Conservation (phyloP, 257 asterid genomes). For the Solanum sitiens region DNA sequence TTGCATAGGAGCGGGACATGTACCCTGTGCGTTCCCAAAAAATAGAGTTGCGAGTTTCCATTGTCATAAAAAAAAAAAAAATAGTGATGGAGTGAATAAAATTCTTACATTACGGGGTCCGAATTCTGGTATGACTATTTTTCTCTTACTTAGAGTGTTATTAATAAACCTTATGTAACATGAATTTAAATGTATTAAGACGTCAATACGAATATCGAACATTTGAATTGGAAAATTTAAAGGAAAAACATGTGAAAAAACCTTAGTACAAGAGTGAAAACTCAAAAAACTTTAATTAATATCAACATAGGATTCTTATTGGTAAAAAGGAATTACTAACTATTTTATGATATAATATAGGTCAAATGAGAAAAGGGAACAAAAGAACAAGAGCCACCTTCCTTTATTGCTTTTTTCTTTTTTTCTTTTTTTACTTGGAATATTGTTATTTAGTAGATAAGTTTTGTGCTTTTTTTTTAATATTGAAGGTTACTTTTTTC, state of each 20-base stretch:
- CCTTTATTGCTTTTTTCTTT: slow-evolving; percentile 13
- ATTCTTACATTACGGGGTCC: no score
- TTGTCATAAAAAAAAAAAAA: no score
- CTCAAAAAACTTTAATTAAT: neutral
- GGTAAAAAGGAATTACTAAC: neutral
- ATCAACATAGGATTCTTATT: neutral
- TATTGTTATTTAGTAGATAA: neutral
- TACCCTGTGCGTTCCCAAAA: no score
- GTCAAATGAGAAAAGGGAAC: slow-evolving; percentile 6
- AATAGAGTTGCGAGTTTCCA: no score
- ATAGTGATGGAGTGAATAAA: no score
- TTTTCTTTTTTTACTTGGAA: neutral
- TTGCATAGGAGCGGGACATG: no score
- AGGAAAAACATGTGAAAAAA: neutral
- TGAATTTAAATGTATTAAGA: neutral
- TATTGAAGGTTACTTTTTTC: neutral
- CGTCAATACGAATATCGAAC: neutral
- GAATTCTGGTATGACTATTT: neutral
- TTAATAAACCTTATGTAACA: neutral
- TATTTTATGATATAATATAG: neutral
- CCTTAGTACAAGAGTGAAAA: neutral
- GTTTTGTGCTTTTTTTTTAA: neutral
- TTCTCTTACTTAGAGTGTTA: no score
- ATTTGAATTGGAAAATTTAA: neutral
- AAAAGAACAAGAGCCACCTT: slow-evolving; percentile 8